phyloP scores from a whole-genome alignment of 116 monocot species.

The Papilionanthe hybrid region DNA sequence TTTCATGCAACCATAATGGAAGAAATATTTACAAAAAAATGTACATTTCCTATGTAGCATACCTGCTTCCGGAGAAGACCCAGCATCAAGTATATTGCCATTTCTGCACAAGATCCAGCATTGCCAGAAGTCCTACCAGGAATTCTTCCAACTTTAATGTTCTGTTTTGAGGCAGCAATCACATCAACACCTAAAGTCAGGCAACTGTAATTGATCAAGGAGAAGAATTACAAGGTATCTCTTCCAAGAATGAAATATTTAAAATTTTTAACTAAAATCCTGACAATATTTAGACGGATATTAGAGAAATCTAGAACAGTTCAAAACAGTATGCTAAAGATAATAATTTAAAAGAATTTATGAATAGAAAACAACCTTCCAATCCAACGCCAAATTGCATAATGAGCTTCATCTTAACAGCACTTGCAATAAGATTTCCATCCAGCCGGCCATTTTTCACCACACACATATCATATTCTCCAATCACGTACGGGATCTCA shows the following conservation, averaged over 20 bases:
- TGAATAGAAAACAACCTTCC: conserved; percentile 48
- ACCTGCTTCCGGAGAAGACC: conserved; percentile 94
- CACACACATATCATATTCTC: conserved; percentile 75
- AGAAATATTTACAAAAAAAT: neutral
- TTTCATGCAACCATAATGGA: neutral
- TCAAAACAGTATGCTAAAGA: conserved; percentile 4
- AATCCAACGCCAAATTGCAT: conserved; percentile 98
- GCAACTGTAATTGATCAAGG: neutral
- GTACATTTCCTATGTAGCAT: conserved; percentile 5
- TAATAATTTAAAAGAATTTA: neutral
- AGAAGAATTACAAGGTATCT: neutral
- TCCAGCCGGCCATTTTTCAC: conserved; percentile 48
- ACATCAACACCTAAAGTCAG: conserved; percentile 67
- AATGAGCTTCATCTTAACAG: conserved; percentile 80
- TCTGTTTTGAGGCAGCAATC: conserved; percentile 70
- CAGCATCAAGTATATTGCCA: conserved; percentile 92
- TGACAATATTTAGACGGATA: neutral
- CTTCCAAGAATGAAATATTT: neutral
- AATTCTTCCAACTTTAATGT: conserved; percentile 92
- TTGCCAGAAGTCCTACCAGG: conserved; percentile 76
- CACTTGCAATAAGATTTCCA: conserved; percentile 53
- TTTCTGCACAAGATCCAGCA: conserved; percentile 85
- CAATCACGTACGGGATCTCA: conserved; percentile 68
- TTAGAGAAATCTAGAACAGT: neutral
- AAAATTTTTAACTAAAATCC: neutral